These are phyloP conservation scores for Xylaria sp. DNA, from an alignment of 2,329 filamentous ascomycete species.

Conservation along the genomic window DNA sequence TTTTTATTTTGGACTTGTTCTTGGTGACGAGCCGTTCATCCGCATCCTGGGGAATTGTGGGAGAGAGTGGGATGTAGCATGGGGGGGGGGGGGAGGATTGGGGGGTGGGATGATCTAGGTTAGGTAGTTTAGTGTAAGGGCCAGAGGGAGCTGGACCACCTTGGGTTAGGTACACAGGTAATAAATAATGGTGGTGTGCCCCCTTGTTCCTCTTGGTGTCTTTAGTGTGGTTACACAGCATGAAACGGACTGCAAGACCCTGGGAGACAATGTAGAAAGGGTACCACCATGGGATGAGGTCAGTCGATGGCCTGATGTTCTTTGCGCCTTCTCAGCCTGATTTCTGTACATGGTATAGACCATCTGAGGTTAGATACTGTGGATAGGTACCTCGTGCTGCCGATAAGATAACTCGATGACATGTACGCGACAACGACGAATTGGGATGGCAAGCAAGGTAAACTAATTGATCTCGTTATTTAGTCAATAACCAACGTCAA, in stretches of 20 bases:
- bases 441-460: not conserved
- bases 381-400: not conserved
- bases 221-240: slow-evolving; percentile 42
- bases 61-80: not conserved
- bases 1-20: not conserved
- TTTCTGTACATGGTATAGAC: not conserved
- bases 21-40: slow-evolving; percentile 16
- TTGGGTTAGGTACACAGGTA: slow-evolving; percentile 19
- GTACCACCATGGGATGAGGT: not conserved
- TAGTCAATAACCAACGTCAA: not conserved
- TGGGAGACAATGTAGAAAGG: slow-evolving; percentile 3
- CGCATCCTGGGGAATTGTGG: slow-evolving; percentile 1
- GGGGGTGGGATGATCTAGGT: slow-evolving; percentile 18
- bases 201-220: slow-evolving; percentile 13
- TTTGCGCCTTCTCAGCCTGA: not conserved
- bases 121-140: not conserved
- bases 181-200: slow-evolving; percentile 17
- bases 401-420: not conserved
- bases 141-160: not conserved
- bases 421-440: not conserved
- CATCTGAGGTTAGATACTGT: not conserved
- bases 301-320: not conserved
- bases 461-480: not conserved
- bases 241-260: slow-evolving; percentile 27
- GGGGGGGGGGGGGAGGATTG: not conserved